phyloP scores from a whole-genome alignment of 768 basidiomycete genomes.

The Sporobolomyces phaffii region DNA sequence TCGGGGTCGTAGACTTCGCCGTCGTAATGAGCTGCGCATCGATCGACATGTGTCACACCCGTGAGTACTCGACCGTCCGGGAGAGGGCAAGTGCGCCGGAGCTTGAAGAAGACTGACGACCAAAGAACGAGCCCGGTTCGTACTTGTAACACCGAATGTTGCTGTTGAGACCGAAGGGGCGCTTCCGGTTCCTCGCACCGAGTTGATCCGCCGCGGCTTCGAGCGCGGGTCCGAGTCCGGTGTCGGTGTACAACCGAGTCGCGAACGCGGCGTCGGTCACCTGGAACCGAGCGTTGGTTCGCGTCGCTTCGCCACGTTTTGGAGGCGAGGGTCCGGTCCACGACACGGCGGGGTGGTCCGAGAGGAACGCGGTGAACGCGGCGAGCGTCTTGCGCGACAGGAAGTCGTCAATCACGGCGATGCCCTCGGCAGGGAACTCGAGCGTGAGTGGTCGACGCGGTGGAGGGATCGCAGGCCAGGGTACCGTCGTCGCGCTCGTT shows the following conservation, averaged over 20 bases:
- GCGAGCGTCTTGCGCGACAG: slow-evolving; percentile 47
- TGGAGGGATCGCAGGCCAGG: slow-evolving; percentile 14
- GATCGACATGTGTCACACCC: no score
- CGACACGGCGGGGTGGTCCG: slow-evolving; percentile 51
- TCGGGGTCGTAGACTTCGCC: slow-evolving; percentile 53
- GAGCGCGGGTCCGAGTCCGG: not conserved
- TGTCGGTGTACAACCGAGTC: slow-evolving; percentile 47
- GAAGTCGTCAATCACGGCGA: slow-evolving; percentile 19
- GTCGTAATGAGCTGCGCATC: slow-evolving; percentile 58
- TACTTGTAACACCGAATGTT: slow-evolving; percentile 73
- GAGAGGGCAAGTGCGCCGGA: not conserved
- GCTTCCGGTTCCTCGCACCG: not conserved
- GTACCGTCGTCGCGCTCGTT: not conserved
- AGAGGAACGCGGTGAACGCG: slow-evolving; percentile 57
- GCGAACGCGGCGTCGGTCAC: slow-evolving; percentile 60
- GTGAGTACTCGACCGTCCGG: no score
- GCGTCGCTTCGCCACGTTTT: slow-evolving; percentile 64
- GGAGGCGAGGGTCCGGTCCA: slow-evolving; percentile 55
- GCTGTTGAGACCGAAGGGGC: slow-evolving; percentile 54
- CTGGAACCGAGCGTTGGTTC: slow-evolving; percentile 64
- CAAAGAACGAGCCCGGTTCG: slow-evolving; percentile 56
- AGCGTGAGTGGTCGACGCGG: not conserved
- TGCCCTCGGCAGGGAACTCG: not conserved
- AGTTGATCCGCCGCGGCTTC: not conserved
- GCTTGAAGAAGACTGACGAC: slow-evolving; percentile 41